phyloP scores from a whole-genome alignment of 164 flowering plant species.

The Macadamia tetraphylla region DNA sequence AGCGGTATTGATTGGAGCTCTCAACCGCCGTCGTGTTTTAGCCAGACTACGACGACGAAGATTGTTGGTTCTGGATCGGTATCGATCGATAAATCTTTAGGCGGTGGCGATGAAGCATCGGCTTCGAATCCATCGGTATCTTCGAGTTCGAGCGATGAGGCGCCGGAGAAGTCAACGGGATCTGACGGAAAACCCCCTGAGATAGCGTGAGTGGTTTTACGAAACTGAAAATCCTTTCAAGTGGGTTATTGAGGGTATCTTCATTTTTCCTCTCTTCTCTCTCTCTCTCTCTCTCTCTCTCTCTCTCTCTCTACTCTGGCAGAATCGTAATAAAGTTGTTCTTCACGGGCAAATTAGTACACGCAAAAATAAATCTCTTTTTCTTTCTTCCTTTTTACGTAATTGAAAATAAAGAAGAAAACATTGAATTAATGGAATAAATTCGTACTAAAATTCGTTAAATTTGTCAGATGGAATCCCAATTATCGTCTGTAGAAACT shows the following conservation, averaged over 20 bases:
- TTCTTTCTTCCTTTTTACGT: not conserved
- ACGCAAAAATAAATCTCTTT: too few relatives aligned
- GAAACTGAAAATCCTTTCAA: not conserved
- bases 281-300: too few relatives aligned
- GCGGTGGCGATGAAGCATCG: not conserved
- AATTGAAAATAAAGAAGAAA: not conserved
- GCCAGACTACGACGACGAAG: not conserved
- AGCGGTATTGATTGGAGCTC: too few relatives aligned
- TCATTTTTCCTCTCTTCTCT: too few relatives aligned
- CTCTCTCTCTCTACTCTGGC: conserved; percentile 3
- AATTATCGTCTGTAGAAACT: too few relatives aligned
- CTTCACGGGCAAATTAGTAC: not conserved
- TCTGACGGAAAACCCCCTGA: conserved; percentile 45
- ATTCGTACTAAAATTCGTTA: too few relatives aligned
- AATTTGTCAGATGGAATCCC: not conserved
- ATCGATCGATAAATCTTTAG: conserved; percentile 12
- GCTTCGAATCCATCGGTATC: conserved; percentile 43
- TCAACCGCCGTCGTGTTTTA: conserved; percentile 4
- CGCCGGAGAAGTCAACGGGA: conserved; percentile 46
- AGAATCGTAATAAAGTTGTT: conserved; percentile 21
- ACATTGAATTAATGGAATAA: not conserved
- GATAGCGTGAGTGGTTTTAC: conserved; percentile 56
- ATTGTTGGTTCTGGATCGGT: not conserved
- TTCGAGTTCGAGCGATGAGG: conserved; percentile 70
- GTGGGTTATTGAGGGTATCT: not conserved